phyloP scores from a whole-genome alignment of 2,329 filamentous ascomycete genomes.

The Stachybotrys elegans region DNA sequence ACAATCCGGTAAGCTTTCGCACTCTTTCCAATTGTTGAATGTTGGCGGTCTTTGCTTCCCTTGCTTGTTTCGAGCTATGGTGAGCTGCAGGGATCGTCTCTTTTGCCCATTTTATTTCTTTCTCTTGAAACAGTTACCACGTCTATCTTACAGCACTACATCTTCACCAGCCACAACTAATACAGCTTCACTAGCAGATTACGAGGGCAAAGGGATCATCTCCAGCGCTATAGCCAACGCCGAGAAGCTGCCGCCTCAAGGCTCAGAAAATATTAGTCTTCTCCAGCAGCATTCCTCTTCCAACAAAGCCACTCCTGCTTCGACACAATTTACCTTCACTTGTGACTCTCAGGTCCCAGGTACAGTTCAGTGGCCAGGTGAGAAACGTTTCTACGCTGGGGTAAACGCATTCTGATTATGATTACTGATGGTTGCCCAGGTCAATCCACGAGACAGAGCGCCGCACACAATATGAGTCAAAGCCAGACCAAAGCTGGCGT shows the following conservation, averaged over 20 bases:
- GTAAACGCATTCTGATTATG: too few species aligned
- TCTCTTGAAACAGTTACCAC: too few species aligned
- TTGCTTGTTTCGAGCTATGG: too few species aligned
- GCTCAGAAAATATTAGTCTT: constrained; percentile 74
- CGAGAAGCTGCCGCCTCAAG: constrained; percentile 61
- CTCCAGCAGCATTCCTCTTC: constrained; percentile 61
- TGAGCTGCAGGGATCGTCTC: too few species aligned
- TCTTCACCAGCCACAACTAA: neutral
- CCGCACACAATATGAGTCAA: constrained; percentile 4
- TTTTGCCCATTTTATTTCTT: too few species aligned
- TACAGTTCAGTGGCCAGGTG: constrained; percentile 69
- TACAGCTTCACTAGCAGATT: constrained; percentile 18
- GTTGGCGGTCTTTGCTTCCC: neutral
- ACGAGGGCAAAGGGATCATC: constrained; percentile 70
- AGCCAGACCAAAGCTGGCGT: too few species aligned
- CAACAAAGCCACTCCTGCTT: constrained; percentile 59
- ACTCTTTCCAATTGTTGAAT: constrained; percentile 1
- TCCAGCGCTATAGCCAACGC: constrained; percentile 88
- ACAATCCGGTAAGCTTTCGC: constrained; percentile 37
- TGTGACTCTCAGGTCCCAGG: constrained; percentile 86
- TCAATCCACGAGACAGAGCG: constrained; percentile 16
- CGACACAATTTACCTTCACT: constrained; percentile 93
- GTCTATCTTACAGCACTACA: too few species aligned
- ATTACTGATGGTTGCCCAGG: constrained; percentile 11
- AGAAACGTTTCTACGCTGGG: too few species aligned